Base-by-base conservation (phyloP, 805 yeast species). In the Sugiyamaella chiloensis region DNA sequence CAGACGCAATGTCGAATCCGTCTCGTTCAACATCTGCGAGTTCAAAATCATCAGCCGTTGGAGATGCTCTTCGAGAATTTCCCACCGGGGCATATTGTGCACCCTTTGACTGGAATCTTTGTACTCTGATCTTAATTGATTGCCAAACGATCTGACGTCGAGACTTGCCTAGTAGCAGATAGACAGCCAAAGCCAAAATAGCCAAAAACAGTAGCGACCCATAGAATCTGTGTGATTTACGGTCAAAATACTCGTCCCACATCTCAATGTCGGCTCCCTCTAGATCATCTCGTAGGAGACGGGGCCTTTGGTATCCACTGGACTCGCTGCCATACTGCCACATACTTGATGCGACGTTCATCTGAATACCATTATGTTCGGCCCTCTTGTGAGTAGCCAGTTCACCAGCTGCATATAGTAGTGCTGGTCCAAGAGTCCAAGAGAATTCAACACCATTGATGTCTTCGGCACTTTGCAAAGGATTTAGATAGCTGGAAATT, bases 341-440 rank as follows among this genome's bases (percentile, higher is more conserved):
- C 8, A n/a, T 29, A 27, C 45, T 42, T 2, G 55, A 42, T 3
- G 45, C 54, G 19, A 46, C 44, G 40, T 45, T 50, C 24, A 40
- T 44, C 39, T 54, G 54, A 19, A 53, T 47, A 16, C 58, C 56
- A 19, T 44, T 45, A 14, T 50, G 42, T 29, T 48, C 44, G 5
- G 54, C 50, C 9, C 35, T 26, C 8, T 36, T 8, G 20, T 46
- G 44, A 4, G 26, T 43, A 11, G 51, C 51, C n/a, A 48, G 17
- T 52, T 80, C 81, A 8, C 89, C 78, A 0, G 95, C 80, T 0
- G 96, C 96, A 63, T 81, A 87, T 9, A 91, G 64, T 3, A 93
- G 62, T 23, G 90, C 88, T 59, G 85, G 83, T 4, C 99, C 99
- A 29, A 93, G 63, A 0, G 98, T 91, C 99, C 99, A 93, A 0